phyloP scores from a whole-genome alignment of 805 yeast species.

The Kodamaea kakaduensis region DNA sequence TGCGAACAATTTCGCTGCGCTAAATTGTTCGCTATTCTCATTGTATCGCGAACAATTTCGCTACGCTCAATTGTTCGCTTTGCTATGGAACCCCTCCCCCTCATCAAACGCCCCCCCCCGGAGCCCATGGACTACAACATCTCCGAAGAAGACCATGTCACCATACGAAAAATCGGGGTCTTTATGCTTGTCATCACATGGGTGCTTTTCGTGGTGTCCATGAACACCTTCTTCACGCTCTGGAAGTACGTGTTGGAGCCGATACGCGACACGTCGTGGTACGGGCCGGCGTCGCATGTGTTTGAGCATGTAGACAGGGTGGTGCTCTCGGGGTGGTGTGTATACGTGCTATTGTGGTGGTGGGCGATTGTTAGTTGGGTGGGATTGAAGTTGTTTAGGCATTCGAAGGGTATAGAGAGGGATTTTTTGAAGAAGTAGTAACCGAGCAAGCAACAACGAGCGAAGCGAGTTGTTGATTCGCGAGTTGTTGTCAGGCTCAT shows the following conservation, averaged over 20 bases:
- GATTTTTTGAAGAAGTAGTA: conserved; percentile 1
- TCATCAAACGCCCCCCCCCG: conserved; percentile 15
- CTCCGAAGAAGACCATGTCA: conserved; percentile 9
- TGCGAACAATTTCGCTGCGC: too few species aligned
- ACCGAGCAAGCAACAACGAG: too few species aligned
- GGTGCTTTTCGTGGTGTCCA: conserved; percentile 29
- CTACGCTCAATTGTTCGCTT: too few species aligned
- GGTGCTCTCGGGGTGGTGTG: conserved; percentile 34
- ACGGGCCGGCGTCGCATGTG: conserved; percentile 11
- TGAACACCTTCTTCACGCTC: conserved; percentile 31
- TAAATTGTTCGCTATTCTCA: too few species aligned
- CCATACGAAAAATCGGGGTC: conserved; percentile 21
- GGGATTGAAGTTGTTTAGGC: conserved; percentile 75
- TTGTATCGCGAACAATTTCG: too few species aligned
- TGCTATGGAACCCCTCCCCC: conserved; percentile 17
- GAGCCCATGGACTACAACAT: conserved; percentile 10
- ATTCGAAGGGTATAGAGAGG: conserved; percentile 53
- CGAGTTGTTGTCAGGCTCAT: too few species aligned
- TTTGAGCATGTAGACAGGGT: conserved; percentile 26
- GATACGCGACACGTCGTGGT: conserved; percentile 15
- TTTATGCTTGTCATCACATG: conserved; percentile 27
- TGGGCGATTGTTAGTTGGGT: conserved; percentile 79
- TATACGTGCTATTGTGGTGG: conserved; percentile 43
- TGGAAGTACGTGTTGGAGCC: conserved; percentile 36
- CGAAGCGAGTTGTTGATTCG: too few species aligned